Base-by-base conservation (phyloP, 495 filamentous ascomycete genomes). In the Ramalina intermedia region DNA sequence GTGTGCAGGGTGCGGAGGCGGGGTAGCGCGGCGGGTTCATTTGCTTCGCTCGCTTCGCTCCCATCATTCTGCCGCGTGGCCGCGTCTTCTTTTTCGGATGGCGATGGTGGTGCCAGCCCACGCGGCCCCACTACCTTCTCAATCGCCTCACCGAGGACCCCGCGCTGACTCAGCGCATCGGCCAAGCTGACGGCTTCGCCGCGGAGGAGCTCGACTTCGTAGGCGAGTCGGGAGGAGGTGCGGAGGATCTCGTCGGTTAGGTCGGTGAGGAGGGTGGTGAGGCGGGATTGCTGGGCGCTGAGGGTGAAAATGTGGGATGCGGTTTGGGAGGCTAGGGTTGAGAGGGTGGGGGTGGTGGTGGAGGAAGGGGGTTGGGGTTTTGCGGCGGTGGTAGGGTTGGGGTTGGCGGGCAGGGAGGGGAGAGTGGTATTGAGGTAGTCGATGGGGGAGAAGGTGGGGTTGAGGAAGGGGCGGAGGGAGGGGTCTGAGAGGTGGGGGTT, bases 221-320 rank as follows among this genome's bases (percentile, higher is more conserved):
- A 98, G 23, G 88, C 85, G 18, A 98, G 70, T 9, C 93, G 76
- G 51, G 83, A 80, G 20, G 86, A 83, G 54, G 85, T 81, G 41
- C 91, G 78, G 17, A 98, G 70, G 51, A 98, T 96, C 55, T 96
- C 91, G 59, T 96, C 90, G 13, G 90, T 96, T 48, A 96, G 70
- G 49, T 84, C 80, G 27, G 87, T 94, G 21, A 98, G 74, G 29
- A 75, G 84, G 38, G 70, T 81, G n/a, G 89, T 86, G 13, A 94
- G 71, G 18, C 87, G 74, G 14, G 84, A 79, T 13, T 85, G 91
- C 61, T 94, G 87, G 11, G 89, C 83, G 55, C 82, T 87, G 54
- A 96, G 78, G 51, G 90, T 81, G 2, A 89, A 84, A 47, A 96
- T 76, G 27, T 88, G 70, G 2, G 82, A 78, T 59, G 96, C 88